Evolutionary conservation across 139 green algal genomes (phyloP).

Genomic region (Pleodorina starrii): DNA sequence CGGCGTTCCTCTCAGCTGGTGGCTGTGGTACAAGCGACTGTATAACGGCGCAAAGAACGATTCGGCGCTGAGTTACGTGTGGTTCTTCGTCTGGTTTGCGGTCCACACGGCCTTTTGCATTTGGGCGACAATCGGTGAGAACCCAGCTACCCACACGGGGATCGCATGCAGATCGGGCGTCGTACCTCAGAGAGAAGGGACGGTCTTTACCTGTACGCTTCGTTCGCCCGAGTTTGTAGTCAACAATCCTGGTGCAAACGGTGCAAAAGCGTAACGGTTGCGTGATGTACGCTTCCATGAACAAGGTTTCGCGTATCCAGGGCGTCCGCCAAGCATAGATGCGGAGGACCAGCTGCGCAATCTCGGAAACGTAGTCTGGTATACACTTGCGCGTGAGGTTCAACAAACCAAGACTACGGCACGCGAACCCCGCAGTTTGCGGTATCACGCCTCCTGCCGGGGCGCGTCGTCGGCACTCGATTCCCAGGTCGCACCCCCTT

Average conservation of each 20-base stretch:
- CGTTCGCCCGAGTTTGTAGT: too few species aligned
- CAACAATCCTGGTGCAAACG: neutral
- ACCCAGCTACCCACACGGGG: too few species aligned
- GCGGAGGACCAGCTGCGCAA: too few species aligned
- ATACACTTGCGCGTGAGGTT: neutral
- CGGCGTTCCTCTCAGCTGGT: slow-evolving; percentile 73
- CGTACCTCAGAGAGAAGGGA: too few species aligned
- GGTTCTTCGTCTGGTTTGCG: slow-evolving; percentile 80
- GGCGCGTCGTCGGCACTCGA: neutral
- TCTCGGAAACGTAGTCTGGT: too few species aligned
- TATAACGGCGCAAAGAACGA: slow-evolving; percentile 76
- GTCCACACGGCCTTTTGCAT: slow-evolving; percentile 77
- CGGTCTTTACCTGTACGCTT: too few species aligned
- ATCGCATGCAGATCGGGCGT: too few species aligned
- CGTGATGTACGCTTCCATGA: neutral
- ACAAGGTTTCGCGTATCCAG: too few species aligned
- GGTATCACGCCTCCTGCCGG: neutral
- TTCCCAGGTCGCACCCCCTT: neutral
- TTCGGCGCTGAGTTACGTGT: slow-evolving; percentile 62
- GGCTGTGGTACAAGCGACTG: slow-evolving; percentile 85
- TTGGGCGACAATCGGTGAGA: slow-evolving; percentile 70
- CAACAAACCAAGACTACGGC: too few species aligned
- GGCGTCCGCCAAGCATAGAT: too few species aligned
- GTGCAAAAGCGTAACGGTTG: neutral
- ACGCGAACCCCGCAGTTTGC: neutral